Base-by-base conservation (phyloP, 345 rosid genomes). In the Citrus reticulata region DNA sequence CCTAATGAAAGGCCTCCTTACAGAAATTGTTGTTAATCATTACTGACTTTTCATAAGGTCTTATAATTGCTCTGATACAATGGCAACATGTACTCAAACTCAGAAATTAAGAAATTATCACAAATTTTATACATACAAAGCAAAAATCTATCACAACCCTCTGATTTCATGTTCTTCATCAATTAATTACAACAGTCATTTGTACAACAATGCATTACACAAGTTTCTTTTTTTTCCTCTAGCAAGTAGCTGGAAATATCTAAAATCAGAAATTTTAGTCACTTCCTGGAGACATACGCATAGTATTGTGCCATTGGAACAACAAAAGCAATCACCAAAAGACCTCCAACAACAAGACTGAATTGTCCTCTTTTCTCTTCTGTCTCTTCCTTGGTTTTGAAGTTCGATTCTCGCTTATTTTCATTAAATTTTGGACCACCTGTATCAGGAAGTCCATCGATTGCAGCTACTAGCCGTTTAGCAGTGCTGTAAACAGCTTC, bases 251-350 rank as follows among this genome's bases (percentile, higher is more conserved):
- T 71, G 14, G 65, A 72, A 57, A 74, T 76, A 57, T 65, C 32
- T 42, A 24, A 74, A 62, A 71, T 24, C 37, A 69, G 20, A 71
- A 39, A 59, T 29, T 73, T 46, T 29, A 9, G 68, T 86, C 87
- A 93, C 84, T 91, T 95, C 84, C 72, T 91, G 74, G 99, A 95
- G 69, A 95, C 89, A 84, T 95, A 95, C 66, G 98, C 98, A 83
- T 85, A 93, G 84, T 95, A 95, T 72, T 95, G 98, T 39, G 97
- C 98, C 99, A 95, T 95, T 13, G 98, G 99, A 87, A 93, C 97
- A 54, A 93, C 93, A 60, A 93, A 95, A 68, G 99, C 96, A 84
- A 95, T 89, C 76, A 91, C 99, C 85, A 95, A 87, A 58, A 93
- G 81, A 66, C 98, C 97, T 67, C 99, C 98, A 81, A 95, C 97